These are phyloP conservation scores for Sphaerulina populicola DNA, from an alignment of 2,329 filamentous ascomycete species.

Conservation along the genomic window DNA sequence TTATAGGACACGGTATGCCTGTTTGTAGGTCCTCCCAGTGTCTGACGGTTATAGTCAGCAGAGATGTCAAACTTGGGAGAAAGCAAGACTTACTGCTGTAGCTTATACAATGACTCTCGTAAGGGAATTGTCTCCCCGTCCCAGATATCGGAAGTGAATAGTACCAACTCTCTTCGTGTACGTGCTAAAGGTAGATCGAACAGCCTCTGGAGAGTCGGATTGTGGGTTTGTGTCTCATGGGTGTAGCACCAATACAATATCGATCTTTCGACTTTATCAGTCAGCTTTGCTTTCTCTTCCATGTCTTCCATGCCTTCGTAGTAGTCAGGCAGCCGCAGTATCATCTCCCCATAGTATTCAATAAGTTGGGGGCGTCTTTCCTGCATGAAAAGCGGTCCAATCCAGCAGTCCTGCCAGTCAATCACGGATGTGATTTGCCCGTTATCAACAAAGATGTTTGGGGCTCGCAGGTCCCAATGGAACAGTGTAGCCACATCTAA, in stretches of 20 bases:
- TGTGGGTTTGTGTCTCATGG: conserved; percentile 18
- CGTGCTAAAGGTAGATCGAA: too few species aligned
- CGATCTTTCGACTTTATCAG: conserved; percentile 26
- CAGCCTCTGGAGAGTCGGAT: too few species aligned
- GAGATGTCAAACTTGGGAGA: too few species aligned
- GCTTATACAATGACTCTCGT: too few species aligned
- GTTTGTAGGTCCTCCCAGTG: too few species aligned
- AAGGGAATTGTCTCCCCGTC: too few species aligned
- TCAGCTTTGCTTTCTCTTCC: conserved; percentile 26
- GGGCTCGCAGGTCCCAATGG: conserved; percentile 36
- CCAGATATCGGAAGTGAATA: too few species aligned
- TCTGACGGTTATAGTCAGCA: too few species aligned
- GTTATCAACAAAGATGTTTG: conserved; percentile 36
- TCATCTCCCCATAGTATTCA: conserved; percentile 27
- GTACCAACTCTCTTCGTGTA: too few species aligned
- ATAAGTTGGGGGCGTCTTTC: conserved; percentile 27
- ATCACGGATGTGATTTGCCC: conserved; percentile 35
- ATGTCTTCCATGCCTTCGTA: conserved; percentile 22
- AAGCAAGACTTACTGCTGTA: too few species aligned
- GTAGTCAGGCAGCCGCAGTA: conserved; percentile 26
- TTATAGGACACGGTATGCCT: too few species aligned
- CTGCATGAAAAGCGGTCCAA: conserved; percentile 25
- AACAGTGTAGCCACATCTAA: conserved; percentile 32
- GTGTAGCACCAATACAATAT: conserved; percentile 29
- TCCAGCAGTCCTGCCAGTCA: conserved; percentile 37